Evolutionary conservation across 345 rosid species (phyloP), one percentile per base, ranked within the genome.

Genomic region (Eucalyptus sp.): DNA sequence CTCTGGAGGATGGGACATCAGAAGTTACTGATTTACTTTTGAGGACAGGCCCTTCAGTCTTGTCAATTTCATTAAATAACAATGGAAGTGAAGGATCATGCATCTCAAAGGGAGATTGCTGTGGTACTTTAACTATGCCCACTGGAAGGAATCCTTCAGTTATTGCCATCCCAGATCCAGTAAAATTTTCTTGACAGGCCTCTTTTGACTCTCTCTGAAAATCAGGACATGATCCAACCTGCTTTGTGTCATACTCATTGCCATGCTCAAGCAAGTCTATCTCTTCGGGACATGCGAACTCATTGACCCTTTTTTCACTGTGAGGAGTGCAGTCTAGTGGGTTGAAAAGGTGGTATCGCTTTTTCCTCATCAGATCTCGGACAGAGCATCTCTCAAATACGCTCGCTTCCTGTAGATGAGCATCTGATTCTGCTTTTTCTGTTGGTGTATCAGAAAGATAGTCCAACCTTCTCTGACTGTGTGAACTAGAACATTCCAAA

Each of bases 331-430:
- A 89, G 11, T 88, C 95, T 88, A 90, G 90, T 41, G 93, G 88
- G 44, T 93, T 92, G 89, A 90, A 91, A 71, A 88, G 94, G 91
- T 89, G 86, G 90, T 90, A 79, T 84, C 99, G 94, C 91, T 95
- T 96, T 91, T 90, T 94, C 87, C 99, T 94, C 99, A 96, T 97
- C 95, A 97, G 91, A 89, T 96, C 99, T 86, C 99, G 94, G 54
- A 96, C 89, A 33, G 97, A 96, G 92, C 94, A 92, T 89, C 92
- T 95, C 88, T 83, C 93, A 91, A 92, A 90, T 49, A 90, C 14
- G 68, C 89, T 89, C 71, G 88, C 88, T 89, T 92, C 93, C 64
- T 51, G 88, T 54, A 71, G 83, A 90, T 88, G 88, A 86, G 48
- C 89, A 91, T 90, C 89, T 48, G 89, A 50, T 52, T 89, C 94